Evolutionary conservation across 2,329 filamentous ascomycete species (phyloP).

Genomic region (Cladosporium sp.): DNA sequence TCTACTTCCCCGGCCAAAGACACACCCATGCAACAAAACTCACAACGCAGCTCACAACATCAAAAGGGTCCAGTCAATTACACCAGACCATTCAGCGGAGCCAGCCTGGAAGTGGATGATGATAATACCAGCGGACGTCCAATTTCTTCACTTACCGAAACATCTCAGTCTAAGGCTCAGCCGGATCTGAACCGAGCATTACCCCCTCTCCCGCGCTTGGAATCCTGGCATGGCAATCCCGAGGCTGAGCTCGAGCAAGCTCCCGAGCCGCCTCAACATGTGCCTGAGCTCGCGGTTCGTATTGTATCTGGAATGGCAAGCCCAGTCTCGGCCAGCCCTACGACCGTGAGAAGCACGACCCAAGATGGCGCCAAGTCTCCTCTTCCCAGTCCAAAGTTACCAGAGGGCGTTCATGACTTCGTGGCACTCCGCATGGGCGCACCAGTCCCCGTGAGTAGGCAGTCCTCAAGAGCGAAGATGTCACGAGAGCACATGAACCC

Average conservation of each 20-base stretch:
- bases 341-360: constrained; percentile 3
- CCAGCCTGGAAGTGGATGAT: constrained; percentile 9
- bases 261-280: background rate
- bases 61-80: constrained; percentile 14
- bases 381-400: constrained; percentile 7
- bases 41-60: constrained; percentile 4
- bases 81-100: constrained; percentile 13
- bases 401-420: constrained; percentile 4
- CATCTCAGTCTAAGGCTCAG: constrained; percentile 13
- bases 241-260: constrained; percentile 1
- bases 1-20: constrained; percentile 13
- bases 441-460: constrained; percentile 2
- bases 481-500: constrained; percentile 1
- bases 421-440: constrained; percentile 4
- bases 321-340: constrained; percentile 5
- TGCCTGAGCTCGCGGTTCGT: constrained; percentile 8
- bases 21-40: constrained; percentile 1
- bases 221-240: constrained; percentile 30
- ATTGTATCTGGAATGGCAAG: constrained; percentile 13
- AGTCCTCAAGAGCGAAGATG: constrained; percentile 6
- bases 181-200: constrained; percentile 43
- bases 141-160: constrained; percentile 1
- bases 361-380: constrained; percentile 7
- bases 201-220: constrained; percentile 42
- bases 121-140: constrained; percentile 12